Evolutionary conservation across 345 rosid species (phyloP).

Genomic region (Corchorus capsularis): DNA sequence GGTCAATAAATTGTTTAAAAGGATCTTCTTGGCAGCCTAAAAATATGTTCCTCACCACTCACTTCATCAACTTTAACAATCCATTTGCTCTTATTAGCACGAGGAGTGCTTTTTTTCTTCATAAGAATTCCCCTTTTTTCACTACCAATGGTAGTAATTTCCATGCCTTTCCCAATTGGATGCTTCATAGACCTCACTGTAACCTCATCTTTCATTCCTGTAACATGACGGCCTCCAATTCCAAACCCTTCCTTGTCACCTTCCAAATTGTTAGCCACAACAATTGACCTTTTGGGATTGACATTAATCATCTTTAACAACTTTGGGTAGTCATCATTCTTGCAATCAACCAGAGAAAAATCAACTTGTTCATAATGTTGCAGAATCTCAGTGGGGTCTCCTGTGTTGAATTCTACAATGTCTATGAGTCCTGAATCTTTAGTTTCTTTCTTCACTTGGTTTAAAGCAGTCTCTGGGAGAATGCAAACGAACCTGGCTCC

Average conservation of each 20-base stretch:
- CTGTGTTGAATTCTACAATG: slow-evolving; percentile 42
- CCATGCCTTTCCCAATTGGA: slow-evolving; percentile 52
- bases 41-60: slow-evolving; percentile 57
- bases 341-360: slow-evolving; percentile 47
- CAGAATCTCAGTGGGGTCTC: slow-evolving; percentile 41
- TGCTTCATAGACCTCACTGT: slow-evolving; percentile 44
- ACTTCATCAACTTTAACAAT: slow-evolving; percentile 36
- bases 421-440: slow-evolving; percentile 43
- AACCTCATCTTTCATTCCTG: slow-evolving; percentile 30
- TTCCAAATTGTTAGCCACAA: slow-evolving; percentile 49
- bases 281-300: slow-evolving; percentile 38
- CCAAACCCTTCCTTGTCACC: slow-evolving; percentile 38
- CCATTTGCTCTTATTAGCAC: slow-evolving; percentile 37
- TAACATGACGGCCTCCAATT: slow-evolving; percentile 40
- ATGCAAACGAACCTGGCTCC: slow-evolving; percentile 52
- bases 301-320: slow-evolving; percentile 37
- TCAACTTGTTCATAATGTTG: slow-evolving; percentile 38
- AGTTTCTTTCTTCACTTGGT: slow-evolving; percentile 31
- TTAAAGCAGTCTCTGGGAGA: slow-evolving; percentile 36
- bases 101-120: slow-evolving; percentile 8
- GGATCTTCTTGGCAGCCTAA: slow-evolving; percentile 36
- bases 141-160: slow-evolving; percentile 39
- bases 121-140: background rate
- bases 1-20: background rate
- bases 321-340: slow-evolving; percentile 32